A percentile compares a stretch with the other conserved stretches of the same genome.
These are phyloP conservation scores for Auriscalpium microsporum DNA, from an alignment of 768 basidiomycete species.

Conservation along the genomic window DNA sequence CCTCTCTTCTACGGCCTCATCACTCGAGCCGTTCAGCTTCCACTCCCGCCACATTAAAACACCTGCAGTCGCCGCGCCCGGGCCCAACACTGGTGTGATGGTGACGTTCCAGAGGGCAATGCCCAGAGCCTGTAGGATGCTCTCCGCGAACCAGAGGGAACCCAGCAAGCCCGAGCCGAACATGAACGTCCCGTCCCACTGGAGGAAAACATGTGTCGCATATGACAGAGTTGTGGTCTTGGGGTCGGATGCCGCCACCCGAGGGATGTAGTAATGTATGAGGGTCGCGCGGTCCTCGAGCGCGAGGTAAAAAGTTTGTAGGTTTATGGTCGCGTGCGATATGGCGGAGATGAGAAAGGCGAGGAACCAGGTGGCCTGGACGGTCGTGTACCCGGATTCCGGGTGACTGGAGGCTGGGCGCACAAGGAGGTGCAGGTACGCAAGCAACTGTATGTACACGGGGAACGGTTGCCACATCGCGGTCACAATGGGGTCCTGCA, in stretches of 20 bases:
- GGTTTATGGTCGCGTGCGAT: too few relatives aligned
- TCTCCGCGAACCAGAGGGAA: conserved; percentile 10
- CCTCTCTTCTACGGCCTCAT: not conserved
- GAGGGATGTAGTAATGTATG: conserved; percentile 5
- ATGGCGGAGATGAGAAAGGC: conserved; percentile 7
- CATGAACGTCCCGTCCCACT: conserved; percentile 9
- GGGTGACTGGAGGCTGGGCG: conserved; percentile 6
- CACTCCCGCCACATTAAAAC: conserved; percentile 10
- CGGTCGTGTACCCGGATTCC: conserved; percentile 11
- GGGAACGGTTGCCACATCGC: conserved; percentile 13
- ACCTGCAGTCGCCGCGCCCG: conserved; percentile 12
- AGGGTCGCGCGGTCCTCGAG: not conserved
- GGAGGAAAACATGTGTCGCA: conserved; percentile 4
- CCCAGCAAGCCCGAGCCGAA: conserved; percentile 5
- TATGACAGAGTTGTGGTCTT: not conserved
- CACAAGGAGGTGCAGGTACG: conserved; percentile 8
- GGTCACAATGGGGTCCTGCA: conserved; percentile 11
- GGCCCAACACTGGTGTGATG: conserved; percentile 4
- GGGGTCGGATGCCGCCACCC: not conserved
- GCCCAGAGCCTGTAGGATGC: not conserved
- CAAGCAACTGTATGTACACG: conserved; percentile 3
- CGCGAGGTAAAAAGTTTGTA: too few relatives aligned
- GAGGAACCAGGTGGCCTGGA: conserved; percentile 9
- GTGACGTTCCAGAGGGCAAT: conserved; percentile 5
- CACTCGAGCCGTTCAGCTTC: conserved; percentile 2